Base-by-base conservation (phyloP, 1,139 yeast species). In the Hyphopichia fennica region DNA sequence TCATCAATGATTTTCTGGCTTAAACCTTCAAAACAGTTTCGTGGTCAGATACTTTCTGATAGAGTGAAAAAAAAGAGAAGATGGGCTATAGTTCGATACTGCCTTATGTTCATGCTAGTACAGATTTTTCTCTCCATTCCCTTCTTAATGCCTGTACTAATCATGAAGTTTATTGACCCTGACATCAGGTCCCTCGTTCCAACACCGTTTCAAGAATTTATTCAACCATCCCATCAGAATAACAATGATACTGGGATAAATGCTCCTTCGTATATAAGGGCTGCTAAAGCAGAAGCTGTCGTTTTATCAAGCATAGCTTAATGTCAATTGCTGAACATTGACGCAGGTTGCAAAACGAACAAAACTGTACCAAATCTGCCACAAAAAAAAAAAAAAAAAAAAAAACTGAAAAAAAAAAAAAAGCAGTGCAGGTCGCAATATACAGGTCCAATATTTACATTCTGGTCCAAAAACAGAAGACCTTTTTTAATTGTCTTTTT, bases 241-340 rank as follows among this genome's bases (percentile, higher is more conserved):
- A 79, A 81, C 47, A 81, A 82, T 53, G 87, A 82, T 52, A 82
- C 87, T 0, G 88, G 87, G 0, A 63, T 64, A 0, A 58, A 63
- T 25, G 67, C 67, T 3, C 67, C 67, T 2, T 15, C 36, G 2
- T 33, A 36, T 22, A 46, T 63, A n/a, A 44, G 50, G 10, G 37
- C 58, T 39, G 53, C 40, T 1, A 47, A 45, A 23, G 67, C 65
- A 2, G 52, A 45, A 22, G 8, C 34, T 1, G 36, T 35, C 13
- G 31, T 47, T 6, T 40, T 49, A 49, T 25, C 27, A 25, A 43
- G 41, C 30, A 25, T 28, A 14, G 16, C 31, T 8, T 28, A 10
- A 28, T 8, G 17, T 5, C 4, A 28, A n/a, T 9, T n/a, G n/a
- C n/a, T n/a, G n/a, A n/a, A n/a, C n/a, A n/a, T n/a, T 4, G 28